These are phyloP conservation scores for Berkeleyomyces basicola DNA, from an alignment of 2,329 filamentous ascomycete genomes.

Conservation along the genomic window DNA sequence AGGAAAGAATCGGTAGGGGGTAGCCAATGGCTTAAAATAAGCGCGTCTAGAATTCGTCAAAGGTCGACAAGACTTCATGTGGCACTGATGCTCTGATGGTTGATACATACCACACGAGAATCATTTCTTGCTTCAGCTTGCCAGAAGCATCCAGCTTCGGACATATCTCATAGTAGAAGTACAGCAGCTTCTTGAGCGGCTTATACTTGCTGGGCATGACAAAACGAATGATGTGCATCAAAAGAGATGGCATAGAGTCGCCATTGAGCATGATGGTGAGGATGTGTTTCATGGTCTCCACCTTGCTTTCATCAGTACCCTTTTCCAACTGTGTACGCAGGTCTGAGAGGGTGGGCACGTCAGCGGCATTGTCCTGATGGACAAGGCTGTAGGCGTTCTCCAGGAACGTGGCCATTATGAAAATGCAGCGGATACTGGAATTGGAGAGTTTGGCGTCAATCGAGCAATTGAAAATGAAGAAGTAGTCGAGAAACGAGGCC, in stretches of 20 bases:
- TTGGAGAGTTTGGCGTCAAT: neutral
- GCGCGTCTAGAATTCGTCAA: neutral
- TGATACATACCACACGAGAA: slow-evolving; percentile 66
- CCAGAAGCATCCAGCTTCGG: slow-evolving; percentile 83
- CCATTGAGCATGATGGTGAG: slow-evolving; percentile 96
- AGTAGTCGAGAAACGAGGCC: neutral
- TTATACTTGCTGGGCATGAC: slow-evolving; percentile 99
- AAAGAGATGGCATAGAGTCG: slow-evolving; percentile 81
- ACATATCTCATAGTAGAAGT: slow-evolving; percentile 99
- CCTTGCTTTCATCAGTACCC: slow-evolving; percentile 79
- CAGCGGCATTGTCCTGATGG: slow-evolving; percentile 91
- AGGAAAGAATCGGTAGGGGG: neutral
- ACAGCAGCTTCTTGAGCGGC: slow-evolving; percentile 89
- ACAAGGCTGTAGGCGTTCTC: slow-evolving; percentile 94
- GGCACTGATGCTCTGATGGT: neutral
- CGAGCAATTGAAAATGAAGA: neutral
- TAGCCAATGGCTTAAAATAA: neutral
- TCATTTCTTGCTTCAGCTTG: slow-evolving; percentile 99
- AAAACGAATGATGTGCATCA: slow-evolving; percentile 99
- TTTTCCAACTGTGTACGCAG: slow-evolving; percentile 88
- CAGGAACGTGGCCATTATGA: slow-evolving; percentile 81
- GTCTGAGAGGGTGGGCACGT: slow-evolving; percentile 79
- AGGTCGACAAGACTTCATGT: neutral
- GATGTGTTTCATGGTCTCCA: slow-evolving; percentile 93
- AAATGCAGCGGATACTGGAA: neutral